phyloP scores from a whole-genome alignment of 1,284 basidiomycete species.

The Termitomyces sp. region DNA sequence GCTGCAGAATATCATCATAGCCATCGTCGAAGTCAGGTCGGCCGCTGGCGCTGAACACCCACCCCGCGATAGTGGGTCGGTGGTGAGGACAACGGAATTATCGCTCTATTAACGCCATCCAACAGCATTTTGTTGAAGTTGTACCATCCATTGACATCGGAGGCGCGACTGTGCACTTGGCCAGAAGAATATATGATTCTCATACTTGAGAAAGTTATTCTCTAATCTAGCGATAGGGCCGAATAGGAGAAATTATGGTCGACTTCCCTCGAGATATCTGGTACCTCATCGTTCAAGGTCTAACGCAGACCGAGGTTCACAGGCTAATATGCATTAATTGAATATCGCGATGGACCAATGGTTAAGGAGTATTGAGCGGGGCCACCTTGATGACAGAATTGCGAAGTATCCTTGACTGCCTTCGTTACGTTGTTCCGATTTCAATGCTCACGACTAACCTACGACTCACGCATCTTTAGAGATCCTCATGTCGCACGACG shows the following conservation, averaged over 20 bases:
- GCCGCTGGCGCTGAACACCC: background rate
- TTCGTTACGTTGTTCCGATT: background rate
- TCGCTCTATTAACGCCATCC: background rate
- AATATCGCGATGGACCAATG: conserved; percentile 1
- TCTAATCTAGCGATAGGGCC: background rate
- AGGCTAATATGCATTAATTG: background rate
- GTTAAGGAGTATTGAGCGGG: background rate
- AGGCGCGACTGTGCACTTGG: too few species aligned
- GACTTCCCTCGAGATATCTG: conserved; percentile 1
- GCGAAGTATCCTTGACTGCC: background rate
- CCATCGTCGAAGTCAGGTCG: too few species aligned
- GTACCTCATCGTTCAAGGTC: background rate
- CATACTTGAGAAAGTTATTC: too few species aligned
- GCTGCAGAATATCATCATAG: too few species aligned
- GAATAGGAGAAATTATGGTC: background rate
- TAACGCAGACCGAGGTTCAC: background rate
- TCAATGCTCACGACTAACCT: too few species aligned
- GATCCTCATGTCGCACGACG: too few species aligned
- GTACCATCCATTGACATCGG: background rate
- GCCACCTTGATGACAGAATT: background rate
- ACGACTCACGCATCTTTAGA: too few species aligned
- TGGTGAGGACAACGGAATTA: background rate
- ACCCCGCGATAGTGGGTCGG: too few species aligned
- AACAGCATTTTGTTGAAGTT: background rate
- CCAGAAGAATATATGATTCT: too few species aligned